Evolutionary conservation across 805 yeast genomes (phyloP), one percentile per base, ranked within the genome.

Genomic region (Ogataea nonfermentans): DNA sequence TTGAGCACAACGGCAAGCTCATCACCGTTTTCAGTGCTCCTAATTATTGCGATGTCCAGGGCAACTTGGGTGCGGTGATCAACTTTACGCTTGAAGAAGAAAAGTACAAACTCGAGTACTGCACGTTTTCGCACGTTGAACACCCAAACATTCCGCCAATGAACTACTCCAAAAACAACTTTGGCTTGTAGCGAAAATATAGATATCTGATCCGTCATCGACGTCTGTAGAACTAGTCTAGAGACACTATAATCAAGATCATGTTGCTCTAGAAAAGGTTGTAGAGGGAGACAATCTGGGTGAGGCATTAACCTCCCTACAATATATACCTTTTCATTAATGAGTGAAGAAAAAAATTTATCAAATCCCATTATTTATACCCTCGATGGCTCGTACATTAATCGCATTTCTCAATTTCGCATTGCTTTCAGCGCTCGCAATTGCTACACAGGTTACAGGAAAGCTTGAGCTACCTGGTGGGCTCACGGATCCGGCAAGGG

Each of bases 21-120:
- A 78, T 89, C 37, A 93, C 99, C 0, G 95, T 93, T n/a, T 93
- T 93, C 63, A 82, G 95, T 62, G 99, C 99, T 0, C 99, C 99
- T 24, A 91, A 93, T 62, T 91, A 91, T 63, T 91, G 98, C 67
- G 99, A 93, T 60, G 69, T 82, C 11, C 89, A 87, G 40, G 95
- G 95, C 10, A 93, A 93, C 63, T 63, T 78, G 49, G 99, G 97
- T 37, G 98, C 95, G 8, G 84, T 84, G 40, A 82, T 93, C 44
- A 84, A 89, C 55, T 74, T 91, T 49, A 64, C 71, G 44, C 71
- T 68, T 12, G 54, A 63, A 6, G 70, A 76, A 47, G 73, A 68
- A 29, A 74, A 70, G 13, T 67, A 68, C 32, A 62, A 70, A 37
- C 65, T 86, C 53, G 63, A 73, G 1, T 78, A 73, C 41, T 71